Evolutionary conservation across 768 basidiomycete species (phyloP), one percentile per base, ranked within the genome.

Genomic region (Hypsizygus marmoreus): DNA sequence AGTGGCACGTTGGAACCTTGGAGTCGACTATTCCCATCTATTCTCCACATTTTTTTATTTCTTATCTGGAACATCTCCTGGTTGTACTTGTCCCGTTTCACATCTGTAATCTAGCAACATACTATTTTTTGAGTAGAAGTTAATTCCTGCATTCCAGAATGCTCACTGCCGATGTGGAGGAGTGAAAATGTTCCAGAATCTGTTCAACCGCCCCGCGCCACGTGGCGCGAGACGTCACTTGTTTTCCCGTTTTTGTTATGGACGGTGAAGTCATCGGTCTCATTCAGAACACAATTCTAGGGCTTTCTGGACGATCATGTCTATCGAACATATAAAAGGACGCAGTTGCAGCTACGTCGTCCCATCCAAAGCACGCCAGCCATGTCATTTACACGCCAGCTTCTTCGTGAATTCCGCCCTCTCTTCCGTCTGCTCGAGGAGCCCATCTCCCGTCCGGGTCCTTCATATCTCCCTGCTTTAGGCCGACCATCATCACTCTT

Each of bases 361-460:
- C n/a, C n/a, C n/a, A n/a, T n/a, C n/a, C n/a, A n/a, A n/a, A n/a
- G 1, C 40, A 26, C 17, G 14, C 28, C 26, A 42, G 62, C 40
- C 38, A 88, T 88, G 86, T 87, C 86, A 45, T 70, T 88, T 52
- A 65, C 76, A 51, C 84, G 85, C 54, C 74, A 78, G 43, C 68
- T 87, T 47, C 54, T 88, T 50, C 79, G 78, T 54, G 88, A 91
- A 63, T 74, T 88, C 56, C 79, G 84, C 40, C 88, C 88, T 24
- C 62, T 91, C 43, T 85, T 90, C 68, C 84, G 84, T 40, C 71
- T 88, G 72, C 71, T 91, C 33, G 87, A 90, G 24, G 86, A 88
- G 54, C 88, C 87, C 6, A 59, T 89, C 4, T 59, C 67, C 0
- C 75, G 78, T 20, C 26, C 43, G 2, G 44, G 56, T n/a, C 57